A percentile compares a stretch with the other conserved stretches of the same genome.
Conservation (phyloP, 192 early-diverging fungal species). For the Geranomyces variabilis region DNA sequence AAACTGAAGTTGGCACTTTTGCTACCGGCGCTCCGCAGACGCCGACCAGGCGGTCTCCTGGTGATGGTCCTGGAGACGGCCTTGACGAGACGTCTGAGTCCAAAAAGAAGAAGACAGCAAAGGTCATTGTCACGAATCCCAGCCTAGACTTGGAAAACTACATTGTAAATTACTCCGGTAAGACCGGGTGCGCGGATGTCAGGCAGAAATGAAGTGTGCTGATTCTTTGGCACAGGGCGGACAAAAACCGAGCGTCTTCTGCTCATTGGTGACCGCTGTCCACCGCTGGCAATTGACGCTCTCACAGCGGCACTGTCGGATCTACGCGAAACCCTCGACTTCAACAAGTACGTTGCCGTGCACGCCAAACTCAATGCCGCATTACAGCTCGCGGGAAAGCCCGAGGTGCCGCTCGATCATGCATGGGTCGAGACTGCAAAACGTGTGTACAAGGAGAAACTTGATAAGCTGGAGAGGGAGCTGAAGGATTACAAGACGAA, state of each 20-base stretch:
- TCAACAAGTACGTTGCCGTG: conserved; percentile 53
- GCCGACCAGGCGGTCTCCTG: neutral
- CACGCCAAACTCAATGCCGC: conserved; percentile 61
- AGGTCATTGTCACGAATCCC: conserved; percentile 33
- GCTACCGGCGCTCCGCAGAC: too few species aligned
- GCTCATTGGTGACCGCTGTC: conserved; percentile 76
- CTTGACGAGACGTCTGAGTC: neutral
- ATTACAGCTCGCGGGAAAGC: conserved; percentile 41
- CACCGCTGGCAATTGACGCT: conserved; percentile 68
- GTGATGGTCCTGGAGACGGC: neutral
- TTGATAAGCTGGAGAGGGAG: conserved; percentile 73
- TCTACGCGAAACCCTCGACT: conserved; percentile 54
- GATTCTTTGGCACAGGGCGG: conserved; percentile 58
- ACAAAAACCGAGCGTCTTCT: conserved; percentile 70
- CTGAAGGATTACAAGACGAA: conserved; percentile 79
- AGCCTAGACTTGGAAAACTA: conserved; percentile 64
- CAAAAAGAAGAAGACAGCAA: conserved; percentile 44
- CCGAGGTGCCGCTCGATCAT: conserved; percentile 45
- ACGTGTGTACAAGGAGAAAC: conserved; percentile 46
- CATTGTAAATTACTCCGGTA: conserved; percentile 70
- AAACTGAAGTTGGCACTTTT: too few species aligned
- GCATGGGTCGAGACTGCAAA: conserved; percentile 54
- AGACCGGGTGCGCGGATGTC: neutral
- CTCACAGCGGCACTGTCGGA: conserved; percentile 65
- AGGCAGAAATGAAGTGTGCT: neutral